phyloP scores from a whole-genome alignment of 352 stramenopile genomes.

The Phytophthora vignae region DNA sequence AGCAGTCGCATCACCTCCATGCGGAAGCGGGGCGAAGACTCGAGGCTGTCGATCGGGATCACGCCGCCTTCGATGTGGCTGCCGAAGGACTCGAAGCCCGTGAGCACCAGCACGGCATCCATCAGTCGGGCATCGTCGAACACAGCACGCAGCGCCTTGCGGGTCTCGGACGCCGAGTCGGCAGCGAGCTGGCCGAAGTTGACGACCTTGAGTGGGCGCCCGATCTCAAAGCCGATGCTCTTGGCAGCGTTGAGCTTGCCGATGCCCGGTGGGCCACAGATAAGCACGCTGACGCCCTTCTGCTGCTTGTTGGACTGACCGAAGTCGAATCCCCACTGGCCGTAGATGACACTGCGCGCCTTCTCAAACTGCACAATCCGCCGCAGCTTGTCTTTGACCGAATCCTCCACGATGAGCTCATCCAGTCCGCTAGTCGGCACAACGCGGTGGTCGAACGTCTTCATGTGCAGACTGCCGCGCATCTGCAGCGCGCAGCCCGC shows the following conservation, averaged over 20 bases:
- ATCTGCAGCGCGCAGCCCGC: slow-evolving; percentile 86
- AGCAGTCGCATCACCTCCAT: slow-evolving; percentile 82
- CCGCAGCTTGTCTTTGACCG: slow-evolving; percentile 71
- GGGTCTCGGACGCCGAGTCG: slow-evolving; percentile 79
- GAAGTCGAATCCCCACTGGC: slow-evolving; percentile 89
- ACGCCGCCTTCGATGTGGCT: slow-evolving; percentile 71
- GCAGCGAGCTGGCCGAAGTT: slow-evolving; percentile 79
- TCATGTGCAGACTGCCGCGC: slow-evolving; percentile 90
- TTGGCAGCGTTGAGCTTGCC: slow-evolving; percentile 84
- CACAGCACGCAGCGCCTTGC: slow-evolving; percentile 77
- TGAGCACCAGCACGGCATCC: slow-evolving; percentile 87
- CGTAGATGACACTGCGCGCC: slow-evolving; percentile 86
- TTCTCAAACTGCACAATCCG: slow-evolving; percentile 87
- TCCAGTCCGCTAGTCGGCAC: slow-evolving; percentile 81
- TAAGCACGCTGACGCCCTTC: slow-evolving; percentile 81
- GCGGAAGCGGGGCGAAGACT: slow-evolving; percentile 72
- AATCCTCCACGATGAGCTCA: slow-evolving; percentile 71
- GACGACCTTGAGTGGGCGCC: slow-evolving; percentile 83
- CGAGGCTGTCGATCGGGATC: slow-evolving; percentile 61
- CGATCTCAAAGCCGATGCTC: slow-evolving; percentile 86
- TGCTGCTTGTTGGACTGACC: slow-evolving; percentile 84
- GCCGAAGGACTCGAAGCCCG: slow-evolving; percentile 89
- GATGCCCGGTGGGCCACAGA: slow-evolving; percentile 75
- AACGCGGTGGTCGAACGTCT: slow-evolving; percentile 89
- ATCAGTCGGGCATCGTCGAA: slow-evolving; percentile 89